Evolutionary conservation across 192 early-diverging fungal genomes (phyloP).

Genomic region (Backusella australiensis): DNA sequence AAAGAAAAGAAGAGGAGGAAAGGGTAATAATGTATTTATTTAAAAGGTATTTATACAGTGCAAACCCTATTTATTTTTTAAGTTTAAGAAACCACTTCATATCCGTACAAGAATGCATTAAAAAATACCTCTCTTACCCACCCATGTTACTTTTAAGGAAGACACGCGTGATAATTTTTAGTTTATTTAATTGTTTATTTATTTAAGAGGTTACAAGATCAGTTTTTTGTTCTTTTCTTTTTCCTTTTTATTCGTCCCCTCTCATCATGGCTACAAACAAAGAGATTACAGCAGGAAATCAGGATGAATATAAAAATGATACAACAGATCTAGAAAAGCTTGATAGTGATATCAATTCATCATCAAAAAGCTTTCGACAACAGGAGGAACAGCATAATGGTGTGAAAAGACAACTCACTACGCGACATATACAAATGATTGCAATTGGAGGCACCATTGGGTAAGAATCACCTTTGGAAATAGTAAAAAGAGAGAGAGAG

Average conservation of each 20-base stretch:
- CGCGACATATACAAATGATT: slow-evolving; percentile 32
- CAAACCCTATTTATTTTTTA: neutral
- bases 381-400: neutral
- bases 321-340: neutral
- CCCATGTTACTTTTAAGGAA: neutral
- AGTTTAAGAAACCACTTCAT: neutral
- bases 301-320: neutral
- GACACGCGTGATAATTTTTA: neutral
- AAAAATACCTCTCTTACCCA: neutral
- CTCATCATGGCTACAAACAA: neutral
- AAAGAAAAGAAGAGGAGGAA: too few species aligned
- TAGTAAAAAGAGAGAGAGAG: neutral
- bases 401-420: slow-evolving; percentile 5
- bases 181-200: neutral
- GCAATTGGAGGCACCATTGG: slow-evolving; percentile 26
- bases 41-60: too few species aligned
- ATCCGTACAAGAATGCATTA: neutral
- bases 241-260: neutral
- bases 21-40: too few species aligned
- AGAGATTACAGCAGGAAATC: neutral
- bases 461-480: neutral
- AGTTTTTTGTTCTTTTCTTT: neutral
- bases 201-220: neutral
- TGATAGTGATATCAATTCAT: neutral
- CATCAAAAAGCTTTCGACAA: neutral